Percentiles rank a stretch among this genome's conserved stretches.
These are phyloP conservation scores for Calophaca sinica DNA, from an alignment of 306 rosid species.

Conservation along the genomic window DNA sequence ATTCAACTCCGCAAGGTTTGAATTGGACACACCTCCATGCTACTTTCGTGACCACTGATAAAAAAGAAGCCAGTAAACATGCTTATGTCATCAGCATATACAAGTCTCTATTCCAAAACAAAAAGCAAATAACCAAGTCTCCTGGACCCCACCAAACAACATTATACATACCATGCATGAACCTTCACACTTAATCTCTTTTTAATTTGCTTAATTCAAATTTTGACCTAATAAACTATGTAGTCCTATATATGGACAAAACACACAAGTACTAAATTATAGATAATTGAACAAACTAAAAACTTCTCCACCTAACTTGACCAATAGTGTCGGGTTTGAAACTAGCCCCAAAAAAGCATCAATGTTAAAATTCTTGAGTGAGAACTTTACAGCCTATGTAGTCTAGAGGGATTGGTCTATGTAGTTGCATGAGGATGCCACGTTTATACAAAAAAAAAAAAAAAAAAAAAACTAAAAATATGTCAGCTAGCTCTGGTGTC, in stretches of 20 bases:
- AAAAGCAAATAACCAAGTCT: conserved; percentile 43
- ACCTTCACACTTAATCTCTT: conserved; percentile 12
- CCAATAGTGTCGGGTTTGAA: too few relatives aligned
- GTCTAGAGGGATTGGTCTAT: neutral
- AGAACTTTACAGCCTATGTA: too few relatives aligned
- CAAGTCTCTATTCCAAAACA: conserved; percentile 33
- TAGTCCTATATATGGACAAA: conserved; percentile 22
- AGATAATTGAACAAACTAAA: conserved; percentile 1
- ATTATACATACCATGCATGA: conserved; percentile 36
- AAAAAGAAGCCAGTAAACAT: conserved; percentile 46
- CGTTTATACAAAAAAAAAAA: neutral
- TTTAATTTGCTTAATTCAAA: conserved; percentile 11
- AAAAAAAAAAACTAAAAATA: conserved; percentile 18
- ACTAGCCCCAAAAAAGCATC: too few relatives aligned
- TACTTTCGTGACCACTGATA: conserved; percentile 63
- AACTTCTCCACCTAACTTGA: too few relatives aligned
- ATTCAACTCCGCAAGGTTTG: conserved; percentile 54
- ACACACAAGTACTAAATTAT: neutral
- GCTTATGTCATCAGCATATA: conserved; percentile 48
- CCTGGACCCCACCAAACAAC: conserved; percentile 47
- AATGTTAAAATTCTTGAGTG: too few relatives aligned
- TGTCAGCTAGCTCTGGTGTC: conserved; percentile 27
- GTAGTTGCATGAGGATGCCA: too few relatives aligned
- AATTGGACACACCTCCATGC: conserved; percentile 60
- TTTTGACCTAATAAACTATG: conserved; percentile 37